A percentile compares a stretch with the other conserved stretches of the same genome.
phyloP scores from a whole-genome alignment of 129 eudicot genomes.

The Silybum marianum region DNA sequence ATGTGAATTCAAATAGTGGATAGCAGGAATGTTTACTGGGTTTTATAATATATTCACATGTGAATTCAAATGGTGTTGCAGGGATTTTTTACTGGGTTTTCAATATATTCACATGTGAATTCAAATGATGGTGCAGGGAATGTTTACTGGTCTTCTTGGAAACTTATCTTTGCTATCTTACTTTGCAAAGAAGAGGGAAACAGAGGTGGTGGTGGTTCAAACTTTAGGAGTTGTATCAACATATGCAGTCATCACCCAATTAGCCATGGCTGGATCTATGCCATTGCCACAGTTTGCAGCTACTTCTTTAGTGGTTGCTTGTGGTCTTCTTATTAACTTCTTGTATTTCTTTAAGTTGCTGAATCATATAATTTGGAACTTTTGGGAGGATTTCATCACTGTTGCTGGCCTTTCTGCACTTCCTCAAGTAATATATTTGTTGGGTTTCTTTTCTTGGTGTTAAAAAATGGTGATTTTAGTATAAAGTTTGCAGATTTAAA shows the following conservation, averaged over 20 bases:
- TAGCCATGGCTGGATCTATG: constrained; percentile 95
- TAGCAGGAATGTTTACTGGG: too few relatives aligned
- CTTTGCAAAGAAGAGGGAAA: constrained; percentile 87
- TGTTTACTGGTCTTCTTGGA: constrained; percentile 94
- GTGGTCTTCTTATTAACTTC: constrained; percentile 71
- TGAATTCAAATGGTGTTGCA: background rate
- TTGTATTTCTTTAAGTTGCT: constrained; percentile 74
- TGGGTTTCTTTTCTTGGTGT: background rate
- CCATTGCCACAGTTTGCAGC: constrained; percentile 71
- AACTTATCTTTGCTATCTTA: constrained; percentile 85
- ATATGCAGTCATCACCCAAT: constrained; percentile 74
- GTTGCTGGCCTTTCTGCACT: constrained; percentile 88
- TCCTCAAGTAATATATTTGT: constrained; percentile 68
- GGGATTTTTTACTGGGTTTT: too few relatives aligned
- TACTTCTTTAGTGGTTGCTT: constrained; percentile 67
- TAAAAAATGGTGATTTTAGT: background rate
- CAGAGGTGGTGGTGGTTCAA: constrained; percentile 85
- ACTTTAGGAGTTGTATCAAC: constrained; percentile 83
- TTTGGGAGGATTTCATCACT: constrained; percentile 97
- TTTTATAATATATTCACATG: background rate
- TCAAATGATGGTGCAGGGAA: constrained; percentile 54
- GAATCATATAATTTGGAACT: constrained; percentile 56
- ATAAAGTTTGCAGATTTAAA: background rate
- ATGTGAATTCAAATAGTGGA: background rate
- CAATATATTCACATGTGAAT: background rate